Base-by-base conservation (phyloP, 208 protist species). In the Crithidia bombi region DNA sequence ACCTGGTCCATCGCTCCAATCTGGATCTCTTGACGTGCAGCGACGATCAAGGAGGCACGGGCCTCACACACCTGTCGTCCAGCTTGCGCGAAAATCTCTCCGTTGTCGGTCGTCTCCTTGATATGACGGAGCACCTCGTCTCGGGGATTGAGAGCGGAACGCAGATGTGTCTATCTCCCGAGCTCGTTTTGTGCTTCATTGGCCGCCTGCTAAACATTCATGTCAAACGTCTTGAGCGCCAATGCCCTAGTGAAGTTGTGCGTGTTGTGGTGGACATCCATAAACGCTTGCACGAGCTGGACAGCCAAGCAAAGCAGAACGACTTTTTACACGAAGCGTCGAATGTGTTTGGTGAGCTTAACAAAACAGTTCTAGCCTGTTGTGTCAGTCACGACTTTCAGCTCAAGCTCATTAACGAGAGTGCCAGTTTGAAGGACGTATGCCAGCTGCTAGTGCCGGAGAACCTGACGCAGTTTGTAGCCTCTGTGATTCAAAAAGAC, bases 381-480 rank as follows among this genome's bases (percentile, higher is more conserved):
- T 94, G 89, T 30, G 86, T 93, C 25, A 91, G 82, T 69, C 83
- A 94, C 66, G 86, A 91, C 33, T 95, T 94, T 61, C 87, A 93
- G 70, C 74, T 96, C 11, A 65, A 86, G 70, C 81, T 91, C 5
- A 92, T 96, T 61, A 83, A 80, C 25, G 82, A 92, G 23, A 77
- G 81, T 23, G 73, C 74, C 25, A 83, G 69, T 56, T 73, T 93
- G n/a, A 83, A 78, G 28, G 85, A 91, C 51, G 79, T 93, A 5
- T 73, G 77, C 19, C 84, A 92, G 58, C 69, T 93, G 33, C 73
- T 93, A 28, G 49, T 81, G 44, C 73, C 81, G 0, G 82, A 91
- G 30, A 89, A 85, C 47, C 57, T 96, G 7, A 65, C 81, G 6
- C 75, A 86, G 39, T 69, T 96, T 35, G 86, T 93, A 4, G 59